phyloP scores from a whole-genome alignment of 2,329 filamentous ascomycete genomes.

The Cordyceps javanica region DNA sequence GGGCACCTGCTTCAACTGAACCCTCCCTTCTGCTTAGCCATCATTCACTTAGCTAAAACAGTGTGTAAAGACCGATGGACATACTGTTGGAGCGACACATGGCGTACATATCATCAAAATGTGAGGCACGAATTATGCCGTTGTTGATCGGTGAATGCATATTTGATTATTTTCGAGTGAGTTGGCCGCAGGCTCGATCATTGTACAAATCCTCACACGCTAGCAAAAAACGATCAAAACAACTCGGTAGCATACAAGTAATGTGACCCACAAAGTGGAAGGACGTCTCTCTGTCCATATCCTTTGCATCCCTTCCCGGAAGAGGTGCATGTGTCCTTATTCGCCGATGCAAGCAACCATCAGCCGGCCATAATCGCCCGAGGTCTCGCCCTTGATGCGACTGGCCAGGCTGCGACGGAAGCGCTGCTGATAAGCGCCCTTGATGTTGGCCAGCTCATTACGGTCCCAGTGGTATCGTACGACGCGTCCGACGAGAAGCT shows the following conservation, averaged over 20 bases:
- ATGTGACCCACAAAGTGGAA: background rate
- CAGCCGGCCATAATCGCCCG: conserved; percentile 72
- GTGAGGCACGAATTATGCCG: background rate
- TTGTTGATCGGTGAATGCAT: background rate
- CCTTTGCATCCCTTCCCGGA: background rate
- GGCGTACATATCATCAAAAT: background rate
- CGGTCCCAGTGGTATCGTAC: conserved; percentile 81
- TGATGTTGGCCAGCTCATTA: conserved; percentile 67
- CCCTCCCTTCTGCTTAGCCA: background rate
- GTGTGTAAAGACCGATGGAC: background rate
- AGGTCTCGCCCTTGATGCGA: conserved; percentile 76
- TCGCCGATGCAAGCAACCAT: conserved; percentile 64
- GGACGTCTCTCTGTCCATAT: background rate
- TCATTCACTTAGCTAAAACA: background rate
- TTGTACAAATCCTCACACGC: background rate
- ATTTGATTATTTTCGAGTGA: background rate
- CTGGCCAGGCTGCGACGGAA: conserved; percentile 62
- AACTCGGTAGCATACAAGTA: background rate
- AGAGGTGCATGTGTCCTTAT: conserved; percentile 13
- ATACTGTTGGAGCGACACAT: background rate
- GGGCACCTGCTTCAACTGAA: background rate
- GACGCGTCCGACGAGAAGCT: conserved; percentile 68
- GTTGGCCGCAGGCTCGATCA: background rate
- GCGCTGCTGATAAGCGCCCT: conserved; percentile 66
- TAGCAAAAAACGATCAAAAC: background rate